Evolutionary conservation across 2,329 filamentous ascomycete species (phyloP).

Genomic region (Trichoderma cornu-damae): DNA sequence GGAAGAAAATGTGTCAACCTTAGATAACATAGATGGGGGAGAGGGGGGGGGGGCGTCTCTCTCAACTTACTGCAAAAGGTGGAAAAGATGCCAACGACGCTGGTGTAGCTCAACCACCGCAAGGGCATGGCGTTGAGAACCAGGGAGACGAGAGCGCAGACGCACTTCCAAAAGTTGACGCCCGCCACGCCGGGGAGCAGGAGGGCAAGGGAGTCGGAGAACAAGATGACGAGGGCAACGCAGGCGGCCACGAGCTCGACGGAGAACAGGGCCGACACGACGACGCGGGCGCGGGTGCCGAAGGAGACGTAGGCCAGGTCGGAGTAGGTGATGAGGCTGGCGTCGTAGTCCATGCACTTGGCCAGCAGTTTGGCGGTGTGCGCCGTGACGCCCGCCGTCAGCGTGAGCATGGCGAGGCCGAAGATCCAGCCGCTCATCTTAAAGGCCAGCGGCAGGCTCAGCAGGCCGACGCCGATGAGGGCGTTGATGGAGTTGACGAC

Average conservation of each 20-base stretch:
- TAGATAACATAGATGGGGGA: no score
- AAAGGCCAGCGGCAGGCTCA: conserved; percentile 83
- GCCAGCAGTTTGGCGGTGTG: conserved; percentile 84
- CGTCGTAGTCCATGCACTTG: conserved; percentile 83
- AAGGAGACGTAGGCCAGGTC: conserved; percentile 90
- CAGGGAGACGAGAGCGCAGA: conserved; percentile 73
- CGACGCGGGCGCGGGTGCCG: conserved; percentile 71
- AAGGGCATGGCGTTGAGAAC: conserved; percentile 82
- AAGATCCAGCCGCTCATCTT: conserved; percentile 85
- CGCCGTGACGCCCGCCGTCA: conserved; percentile 69
- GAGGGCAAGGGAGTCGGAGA: conserved; percentile 79
- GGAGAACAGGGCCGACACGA: conserved; percentile 80
- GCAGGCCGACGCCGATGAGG: conserved; percentile 80
- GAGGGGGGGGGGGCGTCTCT: no score
- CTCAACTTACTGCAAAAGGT: conserved; percentile 75
- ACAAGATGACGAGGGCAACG: conserved; percentile 86
- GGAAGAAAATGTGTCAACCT: no score
- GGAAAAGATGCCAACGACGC: conserved; percentile 84
- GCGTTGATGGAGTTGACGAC: conserved; percentile 96
- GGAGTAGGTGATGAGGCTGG: conserved; percentile 84
- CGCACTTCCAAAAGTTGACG: conserved; percentile 72
- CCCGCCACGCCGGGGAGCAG: conserved; percentile 65
- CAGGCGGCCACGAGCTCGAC: conserved; percentile 83
- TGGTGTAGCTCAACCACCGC: conserved; percentile 80
- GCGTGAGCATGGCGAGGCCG: conserved; percentile 67